Percentiles rank a stretch among this genome's conserved stretches.
Evolutionary conservation across 805 yeast species (phyloP).

Genomic region (Cyberlindnera meyerae): DNA sequence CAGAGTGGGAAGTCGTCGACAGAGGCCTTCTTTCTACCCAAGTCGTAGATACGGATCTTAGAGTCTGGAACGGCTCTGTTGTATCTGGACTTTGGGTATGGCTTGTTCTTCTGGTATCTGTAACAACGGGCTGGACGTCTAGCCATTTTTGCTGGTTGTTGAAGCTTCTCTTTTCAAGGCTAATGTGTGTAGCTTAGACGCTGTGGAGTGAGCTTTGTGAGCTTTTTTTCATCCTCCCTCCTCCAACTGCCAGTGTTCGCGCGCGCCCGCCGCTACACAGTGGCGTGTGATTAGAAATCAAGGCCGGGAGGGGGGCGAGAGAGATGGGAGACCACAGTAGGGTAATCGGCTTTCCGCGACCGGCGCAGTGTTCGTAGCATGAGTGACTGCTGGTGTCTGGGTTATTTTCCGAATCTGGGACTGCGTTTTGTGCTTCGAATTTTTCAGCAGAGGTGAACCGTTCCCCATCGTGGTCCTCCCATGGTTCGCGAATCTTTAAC

Average conservation of each 20-base stretch:
- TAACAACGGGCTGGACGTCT: constrained; percentile 99
- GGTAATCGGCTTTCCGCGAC: constrained; percentile 5
- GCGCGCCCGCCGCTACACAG: constrained; percentile 1
- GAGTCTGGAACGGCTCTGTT: constrained; percentile 99
- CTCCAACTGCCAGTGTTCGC: no score
- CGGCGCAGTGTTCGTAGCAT: not conserved
- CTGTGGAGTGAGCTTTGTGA: constrained; percentile 1
- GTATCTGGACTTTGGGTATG: constrained; percentile 99
- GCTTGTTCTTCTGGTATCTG: constrained; percentile 99
- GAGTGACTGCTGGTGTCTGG: constrained; percentile 14
- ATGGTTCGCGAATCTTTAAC: constrained; percentile 5
- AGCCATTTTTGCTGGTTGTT: constrained; percentile 73
- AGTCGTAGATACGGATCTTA: constrained; percentile 97
- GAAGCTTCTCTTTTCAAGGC: not conserved
- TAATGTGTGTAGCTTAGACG: not conserved
- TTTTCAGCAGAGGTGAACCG: no score
- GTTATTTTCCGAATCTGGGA: constrained; percentile 5
- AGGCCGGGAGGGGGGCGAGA: not conserved
- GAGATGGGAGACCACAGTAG: constrained; percentile 1
- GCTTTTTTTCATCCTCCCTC: constrained; percentile 4
- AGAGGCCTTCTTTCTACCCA: constrained; percentile 99
- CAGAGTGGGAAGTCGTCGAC: constrained; percentile 98
- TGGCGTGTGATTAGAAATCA: constrained; percentile 16
- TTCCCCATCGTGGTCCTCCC: no score
- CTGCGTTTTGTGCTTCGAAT: no score